Evolutionary conservation across 192 early-diverging fungal species (phyloP).

Genomic region (Rhizophagus sp.): DNA sequence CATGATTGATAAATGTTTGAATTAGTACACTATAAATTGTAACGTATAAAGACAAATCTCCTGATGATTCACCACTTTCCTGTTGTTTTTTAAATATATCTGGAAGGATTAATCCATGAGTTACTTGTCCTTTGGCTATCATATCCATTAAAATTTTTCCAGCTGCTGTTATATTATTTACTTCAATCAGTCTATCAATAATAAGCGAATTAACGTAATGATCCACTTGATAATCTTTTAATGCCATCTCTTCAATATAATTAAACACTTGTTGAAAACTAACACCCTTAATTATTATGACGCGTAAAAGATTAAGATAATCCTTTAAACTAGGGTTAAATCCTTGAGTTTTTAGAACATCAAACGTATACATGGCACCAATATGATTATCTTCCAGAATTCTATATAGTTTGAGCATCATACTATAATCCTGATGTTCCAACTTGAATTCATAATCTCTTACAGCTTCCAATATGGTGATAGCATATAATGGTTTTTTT

Average conservation of each 20-base stretch:
- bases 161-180: background rate
- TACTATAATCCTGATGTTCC: background rate
- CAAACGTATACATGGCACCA: background rate
- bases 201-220: background rate
- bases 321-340: background rate
- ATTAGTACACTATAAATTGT: constrained; percentile 9
- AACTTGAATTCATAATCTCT: background rate
- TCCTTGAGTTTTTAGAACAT: background rate
- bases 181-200: background rate
- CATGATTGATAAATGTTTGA: constrained; percentile 10
- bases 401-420: background rate
- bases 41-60: background rate
- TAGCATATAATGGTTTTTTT: background rate
- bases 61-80: background rate
- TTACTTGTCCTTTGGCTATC: background rate
- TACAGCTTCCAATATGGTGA: background rate
- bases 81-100: background rate
- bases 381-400: constrained; percentile 1
- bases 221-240: background rate
- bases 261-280: background rate
- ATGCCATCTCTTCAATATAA: constrained; percentile 1
- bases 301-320: background rate
- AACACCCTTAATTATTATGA: background rate
- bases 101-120: background rate
- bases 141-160: background rate